Conservation (phyloP, 805 yeast species). For the Suhomyces tanzawaensis region DNA sequence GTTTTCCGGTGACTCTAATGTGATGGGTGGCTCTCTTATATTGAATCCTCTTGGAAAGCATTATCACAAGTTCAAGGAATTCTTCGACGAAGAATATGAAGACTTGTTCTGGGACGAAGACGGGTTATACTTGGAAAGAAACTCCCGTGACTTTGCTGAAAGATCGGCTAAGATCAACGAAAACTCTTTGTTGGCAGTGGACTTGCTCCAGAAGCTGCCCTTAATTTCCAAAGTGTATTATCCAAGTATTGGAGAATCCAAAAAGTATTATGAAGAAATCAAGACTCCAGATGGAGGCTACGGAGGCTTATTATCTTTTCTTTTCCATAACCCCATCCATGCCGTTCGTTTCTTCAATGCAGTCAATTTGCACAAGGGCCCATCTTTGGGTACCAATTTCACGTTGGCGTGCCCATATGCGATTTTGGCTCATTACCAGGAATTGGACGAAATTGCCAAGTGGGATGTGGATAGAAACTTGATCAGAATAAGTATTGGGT, state of each 20-base stretch:
- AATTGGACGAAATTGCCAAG: slow-evolving; percentile 71
- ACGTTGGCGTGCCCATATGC: slow-evolving; percentile 89
- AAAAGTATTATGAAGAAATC: slow-evolving; percentile 65
- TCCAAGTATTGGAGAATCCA: slow-evolving; percentile 59
- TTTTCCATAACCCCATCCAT: slow-evolving; percentile 59
- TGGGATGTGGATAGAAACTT: slow-evolving; percentile 82
- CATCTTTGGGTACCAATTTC: slow-evolving; percentile 87
- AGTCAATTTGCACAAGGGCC: slow-evolving; percentile 75
- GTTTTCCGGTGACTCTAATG: slow-evolving; percentile 92
- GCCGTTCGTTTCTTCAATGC: slow-evolving; percentile 76
- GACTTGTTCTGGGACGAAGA: slow-evolving; percentile 92
- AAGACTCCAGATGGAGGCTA: slow-evolving; percentile 77
- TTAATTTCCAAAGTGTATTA: slow-evolving; percentile 66
- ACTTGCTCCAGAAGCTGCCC: slow-evolving; percentile 48
- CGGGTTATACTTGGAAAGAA: slow-evolving; percentile 86
- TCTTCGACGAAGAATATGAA: slow-evolving; percentile 52
- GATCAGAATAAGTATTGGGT: slow-evolving; percentile 80
- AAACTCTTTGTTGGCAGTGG: slow-evolving; percentile 54
- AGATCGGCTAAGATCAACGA: slow-evolving; percentile 58
- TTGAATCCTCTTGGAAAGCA: slow-evolving; percentile 63
- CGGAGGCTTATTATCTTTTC: slow-evolving; percentile 79
- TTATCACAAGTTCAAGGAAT: slow-evolving; percentile 49
- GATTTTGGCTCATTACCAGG: slow-evolving; percentile 79
- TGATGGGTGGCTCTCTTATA: slow-evolving; percentile 88
- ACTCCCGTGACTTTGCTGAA: slow-evolving; percentile 80